Base-by-base conservation (phyloP, 176 grass and related monocot species). In the Dendrocalamus sinicus region DNA sequence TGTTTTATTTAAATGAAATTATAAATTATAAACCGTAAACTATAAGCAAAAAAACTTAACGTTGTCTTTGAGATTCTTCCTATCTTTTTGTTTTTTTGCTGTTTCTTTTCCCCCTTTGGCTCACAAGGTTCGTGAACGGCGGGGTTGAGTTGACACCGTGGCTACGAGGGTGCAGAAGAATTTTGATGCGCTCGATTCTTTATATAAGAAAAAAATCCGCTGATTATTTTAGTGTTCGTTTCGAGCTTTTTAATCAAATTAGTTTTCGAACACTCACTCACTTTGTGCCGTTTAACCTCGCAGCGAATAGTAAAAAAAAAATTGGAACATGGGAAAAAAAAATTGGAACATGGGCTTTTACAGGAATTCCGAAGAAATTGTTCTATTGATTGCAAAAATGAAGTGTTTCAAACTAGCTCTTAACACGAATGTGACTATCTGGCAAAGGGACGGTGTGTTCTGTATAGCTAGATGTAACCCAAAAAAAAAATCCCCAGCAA, bases 51-150 rank as follows among this genome's bases (percentile, higher is more conserved):
- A 30, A 30, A 30, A 30, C 30, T 30, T 30, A 2, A 2, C 1
- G 30, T 1, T 30, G 68, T 41, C 69, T 74, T 45, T 48, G 46
- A 55, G 58, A 86, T 86, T 71, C 43, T 72, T 72, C 11, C 54
- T 41, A 57, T 57, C 9, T 48, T 8, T 3, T 12, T 20, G 0
- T 55, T 17, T 20, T 55, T 55, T 55, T 19, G 0, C 16, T 19
- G 2, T 55, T 55, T 55, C 6, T 20, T 55, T 55, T 19, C 8
- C 1, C 5, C 14, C 52, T 6, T 54, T 6, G 14, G 46, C 12
- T 47, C 11, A 45, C 50, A 16, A 5, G 50, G 12, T 51, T 51
- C 12, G 4, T 50, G 41, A 43, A n/a, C n/a, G n/a, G n/a, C n/a
- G n/a, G n/a, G n/a, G n/a, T n/a, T 47, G 46, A 17, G 15, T 53